Conservation (phyloP, 2,329 filamentous ascomycete genomes). For the Colletotrichum horii region DNA sequence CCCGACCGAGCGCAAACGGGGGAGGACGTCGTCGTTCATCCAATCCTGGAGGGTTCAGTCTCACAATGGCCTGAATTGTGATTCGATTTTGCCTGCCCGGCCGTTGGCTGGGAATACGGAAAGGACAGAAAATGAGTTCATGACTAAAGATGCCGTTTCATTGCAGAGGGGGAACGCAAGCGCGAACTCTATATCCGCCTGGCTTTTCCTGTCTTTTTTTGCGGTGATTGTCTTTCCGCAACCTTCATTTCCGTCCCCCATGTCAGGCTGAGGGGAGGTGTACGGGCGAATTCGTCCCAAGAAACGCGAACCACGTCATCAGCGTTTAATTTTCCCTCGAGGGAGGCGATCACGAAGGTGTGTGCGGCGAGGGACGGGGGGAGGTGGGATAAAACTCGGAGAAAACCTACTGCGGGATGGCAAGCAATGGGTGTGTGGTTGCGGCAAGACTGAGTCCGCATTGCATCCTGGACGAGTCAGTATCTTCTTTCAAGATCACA, state of each 20-base stretch:
- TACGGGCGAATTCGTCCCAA: conserved; percentile 3
- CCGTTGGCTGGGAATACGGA: not conserved
- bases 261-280: not conserved
- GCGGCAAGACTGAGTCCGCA: not conserved
- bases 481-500: not conserved
- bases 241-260: not conserved
- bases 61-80: not conserved
- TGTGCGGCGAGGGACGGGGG: not conserved
- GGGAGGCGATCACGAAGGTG: not conserved
- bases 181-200: conserved; percentile 6
- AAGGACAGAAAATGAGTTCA: not conserved
- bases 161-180: not conserved
- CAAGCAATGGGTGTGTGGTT: not conserved
- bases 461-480: not conserved
- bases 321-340: not conserved
- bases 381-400: not conserved
- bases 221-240: not conserved
- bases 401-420: not conserved
- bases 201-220: not conserved
- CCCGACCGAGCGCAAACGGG: not conserved
- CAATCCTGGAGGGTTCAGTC: not conserved
- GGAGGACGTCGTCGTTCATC: conserved; percentile 4
- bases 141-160: conserved; percentile 17
- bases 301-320: conserved; percentile 11
- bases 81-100: not conserved